phyloP scores from a whole-genome alignment of 345 rosid genomes.

The Murraya paniculata region DNA sequence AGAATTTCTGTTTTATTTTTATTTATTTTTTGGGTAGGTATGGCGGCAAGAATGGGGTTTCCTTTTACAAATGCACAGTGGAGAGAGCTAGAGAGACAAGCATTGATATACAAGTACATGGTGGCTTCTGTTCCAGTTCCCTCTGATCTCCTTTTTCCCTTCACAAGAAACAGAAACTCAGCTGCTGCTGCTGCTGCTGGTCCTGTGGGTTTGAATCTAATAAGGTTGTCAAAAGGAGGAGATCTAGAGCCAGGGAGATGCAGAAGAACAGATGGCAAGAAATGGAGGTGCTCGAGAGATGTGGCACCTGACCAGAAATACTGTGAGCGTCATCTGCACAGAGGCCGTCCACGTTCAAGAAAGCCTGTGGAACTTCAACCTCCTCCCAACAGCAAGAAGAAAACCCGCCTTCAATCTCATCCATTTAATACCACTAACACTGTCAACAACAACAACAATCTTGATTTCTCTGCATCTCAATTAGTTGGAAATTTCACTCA shows the following conservation, averaged over 20 bases:
- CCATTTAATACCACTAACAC: neutral
- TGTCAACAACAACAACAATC: neutral
- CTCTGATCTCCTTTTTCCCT: slow-evolving; percentile 52
- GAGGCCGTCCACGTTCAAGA: slow-evolving; percentile 99
- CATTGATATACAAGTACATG: slow-evolving; percentile 81
- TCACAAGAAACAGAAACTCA: slow-evolving; percentile 14
- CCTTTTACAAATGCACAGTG: slow-evolving; percentile 82
- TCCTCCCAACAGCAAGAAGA: slow-evolving; percentile 20
- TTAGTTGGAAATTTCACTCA: slow-evolving; percentile 10
- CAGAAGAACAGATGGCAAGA: slow-evolving; percentile 81
- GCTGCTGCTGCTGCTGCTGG: slow-evolving; percentile 24
- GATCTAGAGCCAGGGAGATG: slow-evolving; percentile 85
- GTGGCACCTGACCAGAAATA: slow-evolving; percentile 73
- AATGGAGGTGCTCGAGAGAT: slow-evolving; percentile 88
- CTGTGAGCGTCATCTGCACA: slow-evolving; percentile 80
- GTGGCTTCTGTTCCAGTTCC: slow-evolving; percentile 85
- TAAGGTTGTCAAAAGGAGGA: slow-evolving; percentile 33
- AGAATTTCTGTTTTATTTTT: neutral
- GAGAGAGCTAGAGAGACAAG: slow-evolving; percentile 84
- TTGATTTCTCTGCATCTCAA: slow-evolving; percentile 1
- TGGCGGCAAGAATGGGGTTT: slow-evolving; percentile 25
- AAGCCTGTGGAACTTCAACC: slow-evolving; percentile 79
- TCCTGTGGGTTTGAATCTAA: slow-evolving; percentile 17
- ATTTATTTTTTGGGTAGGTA: neutral
- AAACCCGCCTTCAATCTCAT: slow-evolving; percentile 21